These are phyloP conservation scores for Aspergillus sp. DNA, from an alignment of 2,329 filamentous ascomycete genomes.

Conservation along the genomic window DNA sequence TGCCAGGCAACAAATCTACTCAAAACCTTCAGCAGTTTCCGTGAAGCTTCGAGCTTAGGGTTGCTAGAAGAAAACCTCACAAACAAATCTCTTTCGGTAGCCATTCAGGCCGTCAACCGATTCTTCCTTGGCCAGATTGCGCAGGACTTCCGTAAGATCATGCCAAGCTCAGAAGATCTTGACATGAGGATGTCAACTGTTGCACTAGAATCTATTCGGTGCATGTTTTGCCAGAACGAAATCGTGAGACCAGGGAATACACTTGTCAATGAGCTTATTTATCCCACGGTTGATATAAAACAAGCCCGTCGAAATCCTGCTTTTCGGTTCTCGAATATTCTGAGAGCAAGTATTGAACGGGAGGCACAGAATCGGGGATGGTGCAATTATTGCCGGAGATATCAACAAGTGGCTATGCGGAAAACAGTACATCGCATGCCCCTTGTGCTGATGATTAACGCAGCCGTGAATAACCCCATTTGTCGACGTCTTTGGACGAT, in stretches of 20 bases:
- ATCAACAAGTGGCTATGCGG: constrained; percentile 81
- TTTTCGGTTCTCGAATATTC: constrained; percentile 75
- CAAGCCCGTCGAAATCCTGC: constrained; percentile 47
- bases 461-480: constrained; percentile 69
- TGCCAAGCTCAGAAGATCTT: constrained; percentile 62
- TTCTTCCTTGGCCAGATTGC: constrained; percentile 82
- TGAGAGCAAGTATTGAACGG: constrained; percentile 90
- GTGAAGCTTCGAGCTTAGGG: constrained; percentile 73
- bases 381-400: constrained; percentile 87
- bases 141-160: constrained; percentile 70
- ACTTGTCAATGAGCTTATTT: constrained; percentile 82
- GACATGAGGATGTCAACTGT: constrained; percentile 61
- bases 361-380: constrained; percentile 88
- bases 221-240: constrained; percentile 83
- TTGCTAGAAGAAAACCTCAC: constrained; percentile 81
- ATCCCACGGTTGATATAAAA: constrained; percentile 63
- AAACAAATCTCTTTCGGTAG: constrained; percentile 70
- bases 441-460: constrained; percentile 82
- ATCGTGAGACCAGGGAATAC: constrained; percentile 76
- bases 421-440: constrained; percentile 83
- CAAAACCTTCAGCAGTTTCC: constrained; percentile 81
- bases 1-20: constrained; percentile 96
- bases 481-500: constrained; percentile 77
- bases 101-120: constrained; percentile 82
- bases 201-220: constrained; percentile 64